Percentiles rank a stretch among this genome's conserved stretches.
phyloP scores from a whole-genome alignment of 1,139 yeast species.

The Diutina siamensis region DNA sequence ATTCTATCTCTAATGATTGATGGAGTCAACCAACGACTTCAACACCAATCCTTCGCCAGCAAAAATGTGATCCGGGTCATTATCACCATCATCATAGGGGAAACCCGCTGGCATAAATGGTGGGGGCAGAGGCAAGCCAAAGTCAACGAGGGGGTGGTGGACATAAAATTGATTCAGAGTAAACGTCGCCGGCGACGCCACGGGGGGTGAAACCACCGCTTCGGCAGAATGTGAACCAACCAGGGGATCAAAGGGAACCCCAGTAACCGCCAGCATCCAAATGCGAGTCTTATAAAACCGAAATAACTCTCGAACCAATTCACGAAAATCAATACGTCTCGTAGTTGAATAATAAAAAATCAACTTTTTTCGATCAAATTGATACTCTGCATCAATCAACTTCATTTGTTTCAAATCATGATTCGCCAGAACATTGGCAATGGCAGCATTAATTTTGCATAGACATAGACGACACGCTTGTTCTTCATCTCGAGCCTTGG shows the following conservation, averaged over 20 bases:
- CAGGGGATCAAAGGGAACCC: conserved; percentile 12
- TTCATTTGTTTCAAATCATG: conserved; percentile 13
- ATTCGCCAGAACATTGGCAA: not conserved
- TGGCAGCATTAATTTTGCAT: conserved; percentile 42
- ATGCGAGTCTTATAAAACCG: conserved; percentile 7
- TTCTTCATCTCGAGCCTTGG: conserved; percentile 59
- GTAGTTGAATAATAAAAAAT: conserved; percentile 5
- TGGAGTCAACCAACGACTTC: conserved; percentile 33
- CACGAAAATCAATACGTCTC: conserved; percentile 6
- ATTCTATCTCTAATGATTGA: conserved; percentile 15
- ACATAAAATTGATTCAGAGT: not conserved
- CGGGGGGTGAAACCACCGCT: not conserved
- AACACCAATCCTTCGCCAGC: conserved; percentile 12
- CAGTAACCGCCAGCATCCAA: conserved; percentile 16
- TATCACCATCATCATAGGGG: not conserved
- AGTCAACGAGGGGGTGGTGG: not conserved
- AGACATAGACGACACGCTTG: conserved; percentile 55
- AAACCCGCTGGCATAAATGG: not conserved
- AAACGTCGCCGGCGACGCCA: conserved; percentile 3
- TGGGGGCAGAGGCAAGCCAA: not conserved
- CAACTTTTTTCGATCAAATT: conserved; percentile 6
- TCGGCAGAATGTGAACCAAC: not conserved
- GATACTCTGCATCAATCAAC: conserved; percentile 7
- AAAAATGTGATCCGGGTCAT: conserved; percentile 9
- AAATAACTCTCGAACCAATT: conserved; percentile 6